Conservation (phyloP, 495 filamentous ascomycete species). For the Trichoderma orchidacearum region DNA sequence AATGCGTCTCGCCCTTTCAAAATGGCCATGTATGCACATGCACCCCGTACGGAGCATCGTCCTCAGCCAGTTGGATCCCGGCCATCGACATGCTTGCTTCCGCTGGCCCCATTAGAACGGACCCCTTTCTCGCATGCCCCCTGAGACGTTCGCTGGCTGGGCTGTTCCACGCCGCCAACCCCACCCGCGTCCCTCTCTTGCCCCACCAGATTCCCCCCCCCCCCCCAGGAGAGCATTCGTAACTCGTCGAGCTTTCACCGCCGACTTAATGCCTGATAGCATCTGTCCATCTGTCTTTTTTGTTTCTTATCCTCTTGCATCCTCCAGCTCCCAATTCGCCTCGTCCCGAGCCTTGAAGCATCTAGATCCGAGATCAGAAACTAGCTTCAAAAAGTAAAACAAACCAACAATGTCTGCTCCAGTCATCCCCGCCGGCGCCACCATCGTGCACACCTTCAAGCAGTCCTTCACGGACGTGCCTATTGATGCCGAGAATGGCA, state of each 20-base stretch:
- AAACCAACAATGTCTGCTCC: conserved; percentile 22
- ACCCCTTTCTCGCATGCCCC: neutral
- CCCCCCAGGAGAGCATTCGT: no score
- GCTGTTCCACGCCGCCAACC: no score
- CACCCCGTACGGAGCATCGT: no score
- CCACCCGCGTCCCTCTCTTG: neutral
- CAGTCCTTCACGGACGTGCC: conserved; percentile 72
- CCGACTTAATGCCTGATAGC: neutral
- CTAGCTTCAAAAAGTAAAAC: neutral
- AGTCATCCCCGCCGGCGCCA: conserved; percentile 46
- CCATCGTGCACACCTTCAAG: conserved; percentile 75
- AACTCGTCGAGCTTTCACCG: neutral
- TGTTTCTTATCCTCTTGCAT: conserved; percentile 1
- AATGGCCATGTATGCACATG: no score
- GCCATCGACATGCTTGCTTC: no score
- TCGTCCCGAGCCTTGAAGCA: neutral
- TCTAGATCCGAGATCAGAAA: neutral
- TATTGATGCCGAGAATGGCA: conserved; percentile 52
- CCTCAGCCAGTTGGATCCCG: no score
- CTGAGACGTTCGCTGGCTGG: neutral
- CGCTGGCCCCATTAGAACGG: no score
- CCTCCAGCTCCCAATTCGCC: conserved; percentile 1
- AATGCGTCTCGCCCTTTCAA: no score
- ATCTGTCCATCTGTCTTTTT: neutral
- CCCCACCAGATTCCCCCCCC: neutral